Conservation (phyloP, 257 asterid species). For the Plectranthus barbatus region DNA sequence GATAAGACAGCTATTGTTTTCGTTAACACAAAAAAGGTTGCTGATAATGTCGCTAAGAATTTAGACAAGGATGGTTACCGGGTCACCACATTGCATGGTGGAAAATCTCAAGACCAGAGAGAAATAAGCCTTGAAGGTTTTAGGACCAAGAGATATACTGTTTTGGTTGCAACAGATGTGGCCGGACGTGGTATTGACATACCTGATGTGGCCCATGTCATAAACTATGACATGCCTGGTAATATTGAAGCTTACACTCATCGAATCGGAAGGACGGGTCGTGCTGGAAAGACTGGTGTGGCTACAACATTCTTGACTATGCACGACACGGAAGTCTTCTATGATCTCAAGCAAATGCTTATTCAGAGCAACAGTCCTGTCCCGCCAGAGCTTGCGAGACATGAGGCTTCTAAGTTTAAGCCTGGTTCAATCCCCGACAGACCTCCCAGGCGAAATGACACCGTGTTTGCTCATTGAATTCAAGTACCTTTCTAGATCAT, state of each 20-base stretch:
- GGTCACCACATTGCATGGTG: constrained; percentile 65
- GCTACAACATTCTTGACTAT: constrained; percentile 59
- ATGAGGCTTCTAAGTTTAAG: constrained; percentile 41
- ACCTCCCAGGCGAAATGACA: constrained; percentile 42
- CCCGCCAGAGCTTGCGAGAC: constrained; percentile 44
- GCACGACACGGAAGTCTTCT: constrained; percentile 51
- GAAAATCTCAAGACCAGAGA: constrained; percentile 56
- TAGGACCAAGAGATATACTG: constrained; percentile 47
- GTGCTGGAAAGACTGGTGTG: constrained; percentile 64
- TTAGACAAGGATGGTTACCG: constrained; percentile 39
- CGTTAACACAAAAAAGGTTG: constrained; percentile 46
- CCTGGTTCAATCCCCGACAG: constrained; percentile 42
- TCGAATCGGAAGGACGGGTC: constrained; percentile 63
- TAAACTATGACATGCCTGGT: constrained; percentile 51
- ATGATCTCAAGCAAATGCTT: constrained; percentile 56
- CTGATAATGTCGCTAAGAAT: constrained; percentile 39
- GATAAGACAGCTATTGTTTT: constrained; percentile 59
- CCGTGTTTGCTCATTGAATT: constrained; percentile 31
- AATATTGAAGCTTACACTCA: constrained; percentile 53
- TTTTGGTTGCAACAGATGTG: constrained; percentile 57
- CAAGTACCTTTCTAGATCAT: not conserved
- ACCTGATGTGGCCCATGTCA: constrained; percentile 61
- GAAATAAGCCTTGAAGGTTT: constrained; percentile 56
- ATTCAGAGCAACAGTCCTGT: constrained; percentile 48
- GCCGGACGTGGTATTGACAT: constrained; percentile 68